Base-by-base conservation (phyloP, 495 filamentous ascomycete genomes). In the Trichocladium uniseriatum region DNA sequence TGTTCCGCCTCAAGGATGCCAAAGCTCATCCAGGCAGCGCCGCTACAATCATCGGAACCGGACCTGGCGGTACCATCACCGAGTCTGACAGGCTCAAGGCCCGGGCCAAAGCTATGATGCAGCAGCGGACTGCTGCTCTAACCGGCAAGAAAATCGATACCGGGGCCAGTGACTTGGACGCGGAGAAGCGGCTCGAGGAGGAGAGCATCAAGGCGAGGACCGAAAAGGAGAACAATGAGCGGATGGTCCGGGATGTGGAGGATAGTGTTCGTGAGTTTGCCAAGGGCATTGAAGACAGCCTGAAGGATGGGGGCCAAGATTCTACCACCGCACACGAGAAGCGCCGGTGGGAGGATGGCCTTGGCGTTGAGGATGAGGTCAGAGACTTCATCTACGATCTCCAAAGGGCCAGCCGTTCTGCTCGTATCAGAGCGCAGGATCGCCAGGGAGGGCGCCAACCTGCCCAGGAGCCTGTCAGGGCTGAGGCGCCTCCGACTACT, bases 301-400 rank as follows among this genome's bases (percentile, higher is more conserved):
- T 97, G 11, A 89, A 91, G 59, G 87, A 94, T 49, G 85, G 82
- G 38, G 74, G 74, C n/a, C 79, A 88, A 37, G 55, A 79, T 69
- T 56, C 82, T 61, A 63, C 71, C 9, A 70, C 71, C 18, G 87
- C 97, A 62, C 92, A 97, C 64, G 94, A 99, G 71, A 80, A 75
- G 56, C 79, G 92, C 48, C 81, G 92, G 49, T 99, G 94, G 94
- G 90, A 97, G 59, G 94, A 99, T 70, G 94, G 81, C 31, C 72
- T 97, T 31, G 94, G 94, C 24, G 94, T 99, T 45, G 94, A 99
- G 57, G 90, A 97, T 57, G 87, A 92, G 51, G 86, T 95, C 50
- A 85, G 87, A 55, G 92, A 97, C 56, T 96, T 99, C 68, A 97
- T 99, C 59, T 97, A 89, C 58, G 94, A 96, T 54, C 66, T 99